Evolutionary conservation across 1,284 basidiomycete species (phyloP).

Genomic region (Ceratobasidium sp.): DNA sequence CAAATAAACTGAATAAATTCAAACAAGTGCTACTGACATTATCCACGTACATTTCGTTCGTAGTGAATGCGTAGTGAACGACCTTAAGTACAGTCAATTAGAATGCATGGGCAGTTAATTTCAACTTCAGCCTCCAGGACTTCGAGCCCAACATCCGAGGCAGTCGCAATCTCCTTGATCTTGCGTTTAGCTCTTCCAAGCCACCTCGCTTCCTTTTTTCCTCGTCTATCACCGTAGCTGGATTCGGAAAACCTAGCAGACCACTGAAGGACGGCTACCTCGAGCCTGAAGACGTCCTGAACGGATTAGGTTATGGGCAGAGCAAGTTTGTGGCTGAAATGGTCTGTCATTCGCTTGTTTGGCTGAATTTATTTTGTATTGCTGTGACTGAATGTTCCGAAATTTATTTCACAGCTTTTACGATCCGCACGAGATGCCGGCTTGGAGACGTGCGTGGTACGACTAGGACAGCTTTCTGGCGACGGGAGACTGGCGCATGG

Average conservation of each 20-base stretch:
- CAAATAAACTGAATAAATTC: conserved; percentile 19
- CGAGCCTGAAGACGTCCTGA: not conserved
- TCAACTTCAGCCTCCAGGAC: conserved; percentile 42
- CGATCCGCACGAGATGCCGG: not conserved
- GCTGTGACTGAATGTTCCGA: not conserved
- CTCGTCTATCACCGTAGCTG: conserved; percentile 32
- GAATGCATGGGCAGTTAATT: conserved; percentile 51
- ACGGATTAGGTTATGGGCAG: conserved; percentile 42
- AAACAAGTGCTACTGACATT: conserved; percentile 52
- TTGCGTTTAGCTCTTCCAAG: conserved; percentile 36
- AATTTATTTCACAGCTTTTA: not conserved
- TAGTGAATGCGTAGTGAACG: too few species aligned
- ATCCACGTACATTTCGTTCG: conserved; percentile 49
- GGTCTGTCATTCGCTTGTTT: not conserved
- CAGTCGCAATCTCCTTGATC: conserved; percentile 41
- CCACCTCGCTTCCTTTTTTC: conserved; percentile 41
- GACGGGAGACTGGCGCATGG: conserved; percentile 40
- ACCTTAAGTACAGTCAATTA: not conserved
- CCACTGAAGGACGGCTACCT: conserved; percentile 24
- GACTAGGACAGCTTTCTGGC: conserved; percentile 41
- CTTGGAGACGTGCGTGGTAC: conserved; percentile 17
- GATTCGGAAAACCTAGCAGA: not conserved
- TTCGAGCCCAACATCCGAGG: conserved; percentile 45
- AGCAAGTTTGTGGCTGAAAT: conserved; percentile 43
- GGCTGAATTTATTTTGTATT: not conserved